These are phyloP conservation scores for Aureobasidium namibiae DNA, from an alignment of 2,329 filamentous ascomycete genomes.

Conservation along the genomic window DNA sequence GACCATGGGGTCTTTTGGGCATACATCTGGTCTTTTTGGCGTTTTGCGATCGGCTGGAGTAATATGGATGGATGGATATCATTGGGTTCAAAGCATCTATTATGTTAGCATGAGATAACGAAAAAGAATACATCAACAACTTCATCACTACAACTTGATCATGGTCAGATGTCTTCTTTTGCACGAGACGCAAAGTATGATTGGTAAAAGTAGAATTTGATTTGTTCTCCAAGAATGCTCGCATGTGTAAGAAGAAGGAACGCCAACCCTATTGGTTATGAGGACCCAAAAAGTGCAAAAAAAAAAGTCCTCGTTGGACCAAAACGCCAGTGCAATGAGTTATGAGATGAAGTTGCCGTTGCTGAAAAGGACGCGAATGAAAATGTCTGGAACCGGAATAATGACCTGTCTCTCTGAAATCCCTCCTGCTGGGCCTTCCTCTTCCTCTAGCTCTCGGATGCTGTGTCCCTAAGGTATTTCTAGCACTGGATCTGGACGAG, in stretches of 20 bases:
- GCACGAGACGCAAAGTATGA: not conserved
- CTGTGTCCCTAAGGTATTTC: not conserved
- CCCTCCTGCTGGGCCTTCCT: too few relatives aligned
- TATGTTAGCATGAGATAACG: not conserved
- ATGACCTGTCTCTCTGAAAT: too few relatives aligned
- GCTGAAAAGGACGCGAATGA: not conserved
- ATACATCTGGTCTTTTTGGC: not conserved
- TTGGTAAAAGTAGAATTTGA: not conserved
- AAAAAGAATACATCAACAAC: not conserved
- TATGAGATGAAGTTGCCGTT: not conserved
- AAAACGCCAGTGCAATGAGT: constrained; percentile 4
- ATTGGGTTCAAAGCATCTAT: not conserved
- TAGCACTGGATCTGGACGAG: not conserved
- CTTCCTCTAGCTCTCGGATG: too few relatives aligned
- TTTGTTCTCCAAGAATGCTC: not conserved
- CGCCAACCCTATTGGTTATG: not conserved
- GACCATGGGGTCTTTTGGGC: not conserved
- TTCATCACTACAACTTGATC: not conserved
- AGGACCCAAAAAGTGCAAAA: not conserved
- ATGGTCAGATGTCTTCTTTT: not conserved
- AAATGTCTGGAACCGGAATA: too few relatives aligned
- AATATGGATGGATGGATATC: too few relatives aligned
- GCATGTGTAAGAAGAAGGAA: not conserved
- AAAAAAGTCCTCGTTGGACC: too few relatives aligned
- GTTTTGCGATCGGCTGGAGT: not conserved